These are phyloP conservation scores for Coniella lustricola DNA, from an alignment of 2,329 filamentous ascomycete species.

Conservation along the genomic window DNA sequence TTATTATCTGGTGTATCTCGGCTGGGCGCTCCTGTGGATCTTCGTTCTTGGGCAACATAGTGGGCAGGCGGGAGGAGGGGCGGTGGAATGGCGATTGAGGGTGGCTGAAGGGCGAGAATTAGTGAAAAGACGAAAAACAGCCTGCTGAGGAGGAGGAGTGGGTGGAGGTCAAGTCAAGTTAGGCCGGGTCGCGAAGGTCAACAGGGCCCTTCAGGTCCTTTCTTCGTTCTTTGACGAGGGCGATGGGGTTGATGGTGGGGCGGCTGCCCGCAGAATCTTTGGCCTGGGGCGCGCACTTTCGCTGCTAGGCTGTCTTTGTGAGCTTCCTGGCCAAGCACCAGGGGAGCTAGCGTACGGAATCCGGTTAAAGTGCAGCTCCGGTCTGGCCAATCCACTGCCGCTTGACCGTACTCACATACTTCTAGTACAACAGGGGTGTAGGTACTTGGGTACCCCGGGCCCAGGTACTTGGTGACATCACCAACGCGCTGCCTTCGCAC, in stretches of 20 bases:
- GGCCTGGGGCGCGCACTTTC: neutral
- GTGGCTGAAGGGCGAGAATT: neutral
- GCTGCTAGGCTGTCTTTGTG: constrained; percentile 1
- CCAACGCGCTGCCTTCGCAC: neutral
- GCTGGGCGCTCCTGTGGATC: constrained; percentile 87
- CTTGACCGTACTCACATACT: neutral
- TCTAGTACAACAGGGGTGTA: neutral
- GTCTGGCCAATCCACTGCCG: constrained; percentile 5
- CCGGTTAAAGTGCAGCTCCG: constrained; percentile 10
- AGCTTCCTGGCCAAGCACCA: neutral
- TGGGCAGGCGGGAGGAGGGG: constrained; percentile 29
- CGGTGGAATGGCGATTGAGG: neutral
- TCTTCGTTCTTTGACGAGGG: constrained; percentile 1
- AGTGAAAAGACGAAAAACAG: neutral
- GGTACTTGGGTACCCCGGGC: neutral
- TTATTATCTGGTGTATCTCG: constrained; percentile 88
- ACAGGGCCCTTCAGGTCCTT: neutral
- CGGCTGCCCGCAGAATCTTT: constrained; percentile 7
- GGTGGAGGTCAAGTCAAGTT: neutral
- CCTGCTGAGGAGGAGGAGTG: neutral
- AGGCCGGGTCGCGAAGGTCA: neutral
- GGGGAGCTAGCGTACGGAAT: neutral
- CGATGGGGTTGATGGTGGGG: constrained; percentile 4
- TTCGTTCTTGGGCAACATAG: constrained; percentile 61
- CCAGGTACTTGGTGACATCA: constrained; percentile 6